phyloP scores from a whole-genome alignment of 495 filamentous ascomycete genomes.

The Saxophila tyrrhenica region DNA sequence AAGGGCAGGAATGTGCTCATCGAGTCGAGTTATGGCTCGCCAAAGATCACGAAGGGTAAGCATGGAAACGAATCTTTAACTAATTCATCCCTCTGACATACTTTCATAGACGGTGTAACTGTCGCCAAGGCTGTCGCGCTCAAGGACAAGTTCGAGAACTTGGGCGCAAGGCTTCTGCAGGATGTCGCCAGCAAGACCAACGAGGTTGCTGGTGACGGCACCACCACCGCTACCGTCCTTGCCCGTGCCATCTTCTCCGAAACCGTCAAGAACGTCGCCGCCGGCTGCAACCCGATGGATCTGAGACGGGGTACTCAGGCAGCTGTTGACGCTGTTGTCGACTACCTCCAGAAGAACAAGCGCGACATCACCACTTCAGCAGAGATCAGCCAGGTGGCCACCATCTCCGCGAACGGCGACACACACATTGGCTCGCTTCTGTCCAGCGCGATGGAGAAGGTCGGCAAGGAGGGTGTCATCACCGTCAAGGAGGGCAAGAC shows the following conservation, averaged over 20 bases:
- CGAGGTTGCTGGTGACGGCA: slow-evolving; percentile 96
- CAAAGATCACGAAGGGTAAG: slow-evolving; percentile 98
- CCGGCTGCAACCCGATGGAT: slow-evolving; percentile 99
- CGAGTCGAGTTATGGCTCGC: slow-evolving; percentile 92
- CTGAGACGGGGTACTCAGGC: slow-evolving; percentile 92
- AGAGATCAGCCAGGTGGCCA: slow-evolving; percentile 96
- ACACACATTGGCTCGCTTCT: slow-evolving; percentile 91
- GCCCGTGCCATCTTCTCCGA: slow-evolving; percentile 98
- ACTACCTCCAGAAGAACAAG: slow-evolving; percentile 88
- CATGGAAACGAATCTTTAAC: neutral
- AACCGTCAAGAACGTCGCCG: slow-evolving; percentile 98
- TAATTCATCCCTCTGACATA: neutral
- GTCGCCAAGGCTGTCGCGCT: slow-evolving; percentile 85
- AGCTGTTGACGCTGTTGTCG: slow-evolving; percentile 85
- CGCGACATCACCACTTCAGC: slow-evolving; percentile 92
- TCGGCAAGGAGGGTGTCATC: slow-evolving; percentile 99
- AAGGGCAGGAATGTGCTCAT: slow-evolving; percentile 98
- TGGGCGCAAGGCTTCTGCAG: slow-evolving; percentile 90
- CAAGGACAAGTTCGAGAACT: slow-evolving; percentile 99
- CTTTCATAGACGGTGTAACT: slow-evolving; percentile 70
- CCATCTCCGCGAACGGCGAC: slow-evolving; percentile 95
- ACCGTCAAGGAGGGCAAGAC: slow-evolving; percentile 99
- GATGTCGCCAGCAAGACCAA: slow-evolving; percentile 99
- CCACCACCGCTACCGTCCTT: slow-evolving; percentile 92
- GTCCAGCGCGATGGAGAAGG: slow-evolving; percentile 97